Conservation (phyloP, 2,329 filamentous ascomycete genomes). For the Akanthomyces dipterigenus region DNA sequence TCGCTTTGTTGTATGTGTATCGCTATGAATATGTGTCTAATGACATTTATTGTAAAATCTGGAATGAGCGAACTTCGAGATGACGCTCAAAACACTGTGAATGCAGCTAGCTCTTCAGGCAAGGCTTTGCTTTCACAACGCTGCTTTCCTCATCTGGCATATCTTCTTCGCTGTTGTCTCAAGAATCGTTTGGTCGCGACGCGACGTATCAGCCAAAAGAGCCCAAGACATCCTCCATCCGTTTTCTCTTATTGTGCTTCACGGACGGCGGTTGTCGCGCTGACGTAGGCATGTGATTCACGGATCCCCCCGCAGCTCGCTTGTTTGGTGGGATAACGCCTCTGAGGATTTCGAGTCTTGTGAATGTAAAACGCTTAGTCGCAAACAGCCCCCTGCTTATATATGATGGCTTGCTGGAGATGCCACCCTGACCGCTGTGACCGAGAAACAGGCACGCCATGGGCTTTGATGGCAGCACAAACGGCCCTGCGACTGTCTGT, state of each 20-base stretch:
- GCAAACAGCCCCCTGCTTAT: slow-evolving; percentile 29
- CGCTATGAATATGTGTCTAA: background rate
- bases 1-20: background rate
- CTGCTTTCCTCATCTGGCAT: background rate
- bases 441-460: slow-evolving; percentile 32
- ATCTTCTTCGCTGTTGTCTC: background rate
- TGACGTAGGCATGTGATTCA: too few species aligned
- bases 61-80: too few species aligned
- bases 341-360: slow-evolving; percentile 13
- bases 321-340: slow-evolving; percentile 3
- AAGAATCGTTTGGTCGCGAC: background rate
- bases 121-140: background rate
- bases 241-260: slow-evolving; percentile 27
- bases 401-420: slow-evolving; percentile 29
- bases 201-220: slow-evolving; percentile 19
- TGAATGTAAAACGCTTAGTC: slow-evolving; percentile 29
- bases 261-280: slow-evolving; percentile 17
- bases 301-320: background rate
- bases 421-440: slow-evolving; percentile 28
- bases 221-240: slow-evolving; percentile 28
- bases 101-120: background rate
- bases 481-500: slow-evolving; percentile 28
- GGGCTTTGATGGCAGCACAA: slow-evolving; percentile 33
- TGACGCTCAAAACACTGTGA: background rate
- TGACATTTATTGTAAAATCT: background rate